Evolutionary conservation across 2,329 filamentous ascomycete genomes (phyloP).

Genomic region (Xylariomycetidae sp.): DNA sequence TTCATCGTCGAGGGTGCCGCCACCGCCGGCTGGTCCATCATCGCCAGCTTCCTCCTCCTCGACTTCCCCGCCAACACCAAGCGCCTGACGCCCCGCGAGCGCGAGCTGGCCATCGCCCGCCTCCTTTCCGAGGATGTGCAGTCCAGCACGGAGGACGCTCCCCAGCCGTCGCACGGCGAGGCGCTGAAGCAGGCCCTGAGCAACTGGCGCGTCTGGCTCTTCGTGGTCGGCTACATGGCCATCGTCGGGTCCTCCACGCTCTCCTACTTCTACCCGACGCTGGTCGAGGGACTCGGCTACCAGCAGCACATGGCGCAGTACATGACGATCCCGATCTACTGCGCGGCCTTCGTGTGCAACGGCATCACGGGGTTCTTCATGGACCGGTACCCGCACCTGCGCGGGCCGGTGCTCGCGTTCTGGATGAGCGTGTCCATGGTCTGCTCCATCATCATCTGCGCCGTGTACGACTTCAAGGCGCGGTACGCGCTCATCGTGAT

Average conservation of each 20-base stretch:
- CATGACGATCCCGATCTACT: slow-evolving; percentile 45
- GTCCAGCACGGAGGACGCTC: slow-evolving; percentile 56
- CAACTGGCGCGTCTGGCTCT: slow-evolving; percentile 35
- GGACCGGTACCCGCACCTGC: slow-evolving; percentile 38
- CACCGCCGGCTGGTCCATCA: slow-evolving; percentile 33
- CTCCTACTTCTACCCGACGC: slow-evolving; percentile 39
- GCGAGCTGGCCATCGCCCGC: slow-evolving; percentile 53
- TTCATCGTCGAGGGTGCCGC: slow-evolving; percentile 10
- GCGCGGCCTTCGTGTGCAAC: slow-evolving; percentile 44
- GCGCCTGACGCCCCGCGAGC: slow-evolving; percentile 52
- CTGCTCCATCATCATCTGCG: slow-evolving; percentile 34
- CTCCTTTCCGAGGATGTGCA: slow-evolving; percentile 54
- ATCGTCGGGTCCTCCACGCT: slow-evolving; percentile 36
- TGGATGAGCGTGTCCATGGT: slow-evolving; percentile 39
- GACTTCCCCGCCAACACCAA: slow-evolving; percentile 61
- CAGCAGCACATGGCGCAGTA: slow-evolving; percentile 39
- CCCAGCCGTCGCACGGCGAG: slow-evolving; percentile 32
- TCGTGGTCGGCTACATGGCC: slow-evolving; percentile 36
- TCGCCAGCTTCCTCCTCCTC: slow-evolving; percentile 58
- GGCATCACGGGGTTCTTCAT: slow-evolving; percentile 39
- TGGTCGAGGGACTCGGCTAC: slow-evolving; percentile 44
- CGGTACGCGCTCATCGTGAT: slow-evolving; percentile 49
- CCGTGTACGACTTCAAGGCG: slow-evolving; percentile 43
- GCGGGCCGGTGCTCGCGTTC: slow-evolving; percentile 41
- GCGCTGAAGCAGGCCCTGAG: slow-evolving; percentile 25